Evolutionary conservation across 805 yeast species (phyloP).

Genomic region (Cyberlindnera xylosilytica): DNA sequence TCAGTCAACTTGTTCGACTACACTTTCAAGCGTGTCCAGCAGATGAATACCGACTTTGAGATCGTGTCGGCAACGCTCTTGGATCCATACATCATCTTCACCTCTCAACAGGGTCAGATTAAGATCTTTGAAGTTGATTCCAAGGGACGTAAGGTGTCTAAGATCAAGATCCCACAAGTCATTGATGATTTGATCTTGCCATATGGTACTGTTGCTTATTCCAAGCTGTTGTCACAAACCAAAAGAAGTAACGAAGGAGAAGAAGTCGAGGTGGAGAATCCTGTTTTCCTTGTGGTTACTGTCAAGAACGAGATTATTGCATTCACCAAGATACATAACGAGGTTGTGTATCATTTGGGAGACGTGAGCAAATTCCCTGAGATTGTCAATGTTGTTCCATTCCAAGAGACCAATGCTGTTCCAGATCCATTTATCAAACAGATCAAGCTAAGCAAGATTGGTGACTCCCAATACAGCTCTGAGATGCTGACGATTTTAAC

Average conservation of each 20-base stretch:
- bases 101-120: constrained; percentile 69
- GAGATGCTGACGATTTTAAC: constrained; percentile 72
- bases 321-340: constrained; percentile 50
- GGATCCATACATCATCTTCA: constrained; percentile 62
- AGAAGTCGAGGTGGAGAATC: constrained; percentile 28
- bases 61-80: constrained; percentile 59
- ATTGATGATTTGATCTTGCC: constrained; percentile 54
- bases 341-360: constrained; percentile 35
- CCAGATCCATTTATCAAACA: constrained; percentile 79
- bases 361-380: constrained; percentile 37
- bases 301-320: constrained; percentile 73
- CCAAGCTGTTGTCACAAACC: constrained; percentile 39
- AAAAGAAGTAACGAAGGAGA: constrained; percentile 27
- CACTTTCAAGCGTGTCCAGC: constrained; percentile 50
- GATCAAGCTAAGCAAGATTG: constrained; percentile 59
- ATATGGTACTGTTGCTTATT: constrained; percentile 60
- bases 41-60: constrained; percentile 54
- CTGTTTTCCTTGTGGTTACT: constrained; percentile 61
- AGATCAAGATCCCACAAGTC: constrained; percentile 34
- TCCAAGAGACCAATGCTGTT: constrained; percentile 35
- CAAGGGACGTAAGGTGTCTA: constrained; percentile 33
- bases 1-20: constrained; percentile 62
- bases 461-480: constrained; percentile 51
- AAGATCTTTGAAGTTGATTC: constrained; percentile 47
- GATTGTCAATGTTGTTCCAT: constrained; percentile 35